Conservation (phyloP, 805 yeast genomes). For the Kodamaea kaohsiungensis region DNA sequence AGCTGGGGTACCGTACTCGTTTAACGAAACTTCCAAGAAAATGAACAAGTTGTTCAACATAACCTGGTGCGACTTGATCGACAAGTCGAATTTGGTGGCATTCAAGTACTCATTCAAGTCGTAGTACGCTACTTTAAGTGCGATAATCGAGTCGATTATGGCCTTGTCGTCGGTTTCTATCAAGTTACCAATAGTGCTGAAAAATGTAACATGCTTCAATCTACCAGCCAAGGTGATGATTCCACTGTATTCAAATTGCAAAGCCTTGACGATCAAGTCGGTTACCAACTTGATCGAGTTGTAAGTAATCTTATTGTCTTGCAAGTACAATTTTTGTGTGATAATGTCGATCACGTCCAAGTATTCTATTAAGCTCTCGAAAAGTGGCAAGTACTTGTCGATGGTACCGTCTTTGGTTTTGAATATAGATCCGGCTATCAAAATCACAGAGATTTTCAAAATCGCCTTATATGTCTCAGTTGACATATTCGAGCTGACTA, state of each 20-base stretch:
- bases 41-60: slow-evolving; percentile 42
- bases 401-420: slow-evolving; percentile 34
- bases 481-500: slow-evolving; percentile 43
- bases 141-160: slow-evolving; percentile 30
- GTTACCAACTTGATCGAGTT: slow-evolving; percentile 47
- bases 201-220: slow-evolving; percentile 49
- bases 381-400: slow-evolving; percentile 38
- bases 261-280: slow-evolving; percentile 44
- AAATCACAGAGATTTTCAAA: slow-evolving; percentile 41
- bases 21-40: slow-evolving; percentile 39
- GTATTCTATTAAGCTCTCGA: slow-evolving; percentile 36
- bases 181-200: slow-evolving; percentile 42
- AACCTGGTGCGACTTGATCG: slow-evolving; percentile 39
- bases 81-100: slow-evolving; percentile 36
- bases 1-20: slow-evolving; percentile 45
- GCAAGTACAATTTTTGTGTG: slow-evolving; percentile 42
- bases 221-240: slow-evolving; percentile 47
- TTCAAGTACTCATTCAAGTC: slow-evolving; percentile 38
- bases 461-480: slow-evolving; percentile 48
- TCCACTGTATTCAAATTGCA: slow-evolving; percentile 42
- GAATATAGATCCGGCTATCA: slow-evolving; percentile 47
- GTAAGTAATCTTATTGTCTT: slow-evolving; percentile 45
- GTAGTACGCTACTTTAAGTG: slow-evolving; percentile 34
- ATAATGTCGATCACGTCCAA: slow-evolving; percentile 45
- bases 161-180: slow-evolving; percentile 39